phyloP scores from a whole-genome alignment of 2,329 filamentous ascomycete species.

The Plectosphaerella sp. region DNA sequence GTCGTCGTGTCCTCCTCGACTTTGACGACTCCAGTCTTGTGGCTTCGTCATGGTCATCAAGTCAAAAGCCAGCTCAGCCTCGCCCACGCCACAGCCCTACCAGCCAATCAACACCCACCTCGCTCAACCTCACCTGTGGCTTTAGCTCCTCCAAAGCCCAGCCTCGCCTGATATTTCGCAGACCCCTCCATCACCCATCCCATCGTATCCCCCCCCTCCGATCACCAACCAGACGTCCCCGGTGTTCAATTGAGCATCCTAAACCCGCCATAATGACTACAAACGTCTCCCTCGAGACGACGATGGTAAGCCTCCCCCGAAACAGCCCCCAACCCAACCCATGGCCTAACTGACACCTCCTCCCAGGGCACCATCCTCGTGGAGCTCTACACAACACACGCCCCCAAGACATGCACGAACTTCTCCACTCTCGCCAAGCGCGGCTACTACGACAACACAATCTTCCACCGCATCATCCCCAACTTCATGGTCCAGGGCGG shows the following conservation, averaged over 20 bases:
- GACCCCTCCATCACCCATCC: constrained; percentile 1
- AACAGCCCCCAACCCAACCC: neutral
- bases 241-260: neutral
- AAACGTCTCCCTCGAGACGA: constrained; percentile 76
- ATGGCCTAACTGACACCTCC: neutral
- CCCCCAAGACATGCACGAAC: constrained; percentile 85
- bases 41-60: too few relatives aligned
- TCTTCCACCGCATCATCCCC: constrained; percentile 93
- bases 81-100: neutral
- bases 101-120: constrained; percentile 3
- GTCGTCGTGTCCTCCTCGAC: too few relatives aligned
- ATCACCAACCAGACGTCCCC: neutral
- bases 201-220: neutral
- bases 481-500: constrained; percentile 96
- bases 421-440: constrained; percentile 74
- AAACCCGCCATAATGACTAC: constrained; percentile 58
- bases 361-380: constrained; percentile 73
- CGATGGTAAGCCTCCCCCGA: constrained; percentile 58
- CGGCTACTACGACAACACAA: constrained; percentile 81
- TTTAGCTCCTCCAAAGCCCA: constrained; percentile 4
- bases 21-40: too few relatives aligned
- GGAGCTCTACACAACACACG: constrained; percentile 87
- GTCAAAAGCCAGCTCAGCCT: neutral
- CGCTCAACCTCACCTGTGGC: neutral
- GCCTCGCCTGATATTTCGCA: constrained; percentile 6